phyloP scores from a whole-genome alignment of 2,329 filamentous ascomycete genomes.

The Ascochyta koolunga region DNA sequence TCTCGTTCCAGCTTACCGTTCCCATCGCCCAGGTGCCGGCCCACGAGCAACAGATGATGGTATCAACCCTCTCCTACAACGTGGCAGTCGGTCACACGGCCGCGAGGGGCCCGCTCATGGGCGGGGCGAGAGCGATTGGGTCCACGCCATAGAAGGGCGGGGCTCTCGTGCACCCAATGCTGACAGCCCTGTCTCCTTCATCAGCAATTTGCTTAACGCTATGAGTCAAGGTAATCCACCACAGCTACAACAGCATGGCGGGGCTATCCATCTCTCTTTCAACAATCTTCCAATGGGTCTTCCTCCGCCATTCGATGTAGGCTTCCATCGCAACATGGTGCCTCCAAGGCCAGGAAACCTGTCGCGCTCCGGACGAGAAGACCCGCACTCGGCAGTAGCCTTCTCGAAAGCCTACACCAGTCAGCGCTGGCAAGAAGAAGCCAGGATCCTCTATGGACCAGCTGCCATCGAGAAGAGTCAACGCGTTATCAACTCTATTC shows the following conservation, averaged over 20 bases:
- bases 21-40: constrained; percentile 60
- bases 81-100: constrained; percentile 52
- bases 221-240: constrained; percentile 52
- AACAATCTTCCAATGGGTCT: constrained; percentile 47
- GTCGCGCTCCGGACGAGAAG: constrained; percentile 53
- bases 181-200: constrained; percentile 61
- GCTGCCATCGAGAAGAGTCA: constrained; percentile 71
- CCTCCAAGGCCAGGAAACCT: constrained; percentile 40
- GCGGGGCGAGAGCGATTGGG: constrained; percentile 59
- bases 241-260: constrained; percentile 47
- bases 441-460: constrained; percentile 80
- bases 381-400: constrained; percentile 75
- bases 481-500: constrained; percentile 70
- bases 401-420: constrained; percentile 76
- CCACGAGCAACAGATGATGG: constrained; percentile 75
- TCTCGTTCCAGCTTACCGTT: constrained; percentile 54
- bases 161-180: constrained; percentile 53
- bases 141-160: constrained; percentile 57
- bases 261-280: constrained; percentile 60
- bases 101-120: constrained; percentile 31
- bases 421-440: constrained; percentile 86
- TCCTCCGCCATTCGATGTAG: constrained; percentile 42
- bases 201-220: constrained; percentile 63
- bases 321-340: constrained; percentile 39
- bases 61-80: constrained; percentile 82